Evolutionary conservation across 495 filamentous ascomycete genomes (phyloP), one percentile per base, ranked within the genome.

Genomic region (Pseudoneurospora amorphoporcata): DNA sequence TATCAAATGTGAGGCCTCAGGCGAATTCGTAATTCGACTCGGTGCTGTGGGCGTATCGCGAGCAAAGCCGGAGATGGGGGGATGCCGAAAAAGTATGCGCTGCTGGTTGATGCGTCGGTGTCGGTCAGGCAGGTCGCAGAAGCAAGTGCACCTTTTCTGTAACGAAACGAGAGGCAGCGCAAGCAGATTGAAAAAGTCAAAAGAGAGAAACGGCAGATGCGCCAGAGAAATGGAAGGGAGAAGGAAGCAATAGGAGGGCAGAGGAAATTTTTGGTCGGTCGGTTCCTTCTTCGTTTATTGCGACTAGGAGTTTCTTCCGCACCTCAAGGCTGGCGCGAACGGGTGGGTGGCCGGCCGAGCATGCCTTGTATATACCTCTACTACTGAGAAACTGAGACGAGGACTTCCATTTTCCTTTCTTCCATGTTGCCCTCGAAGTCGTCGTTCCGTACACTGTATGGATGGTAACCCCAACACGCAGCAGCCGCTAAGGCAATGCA

Each of bases 401-500:
- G 47, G 19, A 58, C 45, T 53, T 53, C 45, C 9, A 1, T 37
- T 37, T 37, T 5, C 35, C 45, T 43, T n/a, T 41, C 40, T 41
- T 41, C 42, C 45, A 53, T 53, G n/a, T 53, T 37, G 9, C 45
- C 45, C 45, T 47, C 45, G 10, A 53, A 19, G 23, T 53, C 45
- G 45, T 47, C 45, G 45, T 53, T 29, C 45, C 45, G 23, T 53
- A 53, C 45, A 53, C 10, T 53, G 45, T 58, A 58, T 29, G 45
- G 47, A 58, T 29, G 45, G 47, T 58, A 29, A 10, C 47, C 39
- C 70, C 72, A 77, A 71, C 73, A 53, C 71, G 74, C 73, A 75
- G 74, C 72, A 74, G 72, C 73, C 71, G 72, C 77, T 79, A 76
- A 72, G 75, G 74, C 73, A 73, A 72, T 76, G 74, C 73, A 73